phyloP scores from a whole-genome alignment of 805 yeast species.

The Yarrowia sp. region DNA sequence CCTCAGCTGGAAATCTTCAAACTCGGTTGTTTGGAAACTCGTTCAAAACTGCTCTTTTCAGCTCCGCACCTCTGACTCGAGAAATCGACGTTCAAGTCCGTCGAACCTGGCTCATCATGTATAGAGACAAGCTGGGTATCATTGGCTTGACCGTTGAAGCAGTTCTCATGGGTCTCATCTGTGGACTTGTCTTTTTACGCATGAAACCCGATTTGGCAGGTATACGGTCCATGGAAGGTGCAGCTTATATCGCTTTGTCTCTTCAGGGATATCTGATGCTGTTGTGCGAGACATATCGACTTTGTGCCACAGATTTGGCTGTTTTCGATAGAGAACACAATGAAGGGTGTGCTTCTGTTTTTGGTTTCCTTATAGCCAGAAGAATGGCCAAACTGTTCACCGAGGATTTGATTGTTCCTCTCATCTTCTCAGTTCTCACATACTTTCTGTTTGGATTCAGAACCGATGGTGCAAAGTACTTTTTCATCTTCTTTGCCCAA shows the following conservation, averaged over 20 bases:
- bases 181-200: conserved; percentile 79
- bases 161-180: conserved; percentile 61
- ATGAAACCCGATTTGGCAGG: conserved; percentile 65
- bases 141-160: conserved; percentile 57
- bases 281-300: conserved; percentile 64
- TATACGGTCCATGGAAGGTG: conserved; percentile 63
- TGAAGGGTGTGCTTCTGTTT: conserved; percentile 69
- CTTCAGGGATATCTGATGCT: conserved; percentile 63
- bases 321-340: conserved; percentile 71
- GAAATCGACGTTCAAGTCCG: conserved; percentile 56
- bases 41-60: conserved; percentile 39
- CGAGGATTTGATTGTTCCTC: conserved; percentile 71
- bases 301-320: conserved; percentile 62
- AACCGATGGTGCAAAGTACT: conserved; percentile 54
- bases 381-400: conserved; percentile 67
- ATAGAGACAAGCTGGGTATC: conserved; percentile 61
- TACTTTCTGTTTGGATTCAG: conserved; percentile 82
- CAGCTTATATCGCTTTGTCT: conserved; percentile 61
- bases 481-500: conserved; percentile 68
- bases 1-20: conserved; percentile 39
- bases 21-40: conserved; percentile 38
- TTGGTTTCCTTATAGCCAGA: conserved; percentile 72
- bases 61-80: conserved; percentile 54
- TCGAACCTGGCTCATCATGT: conserved; percentile 57
- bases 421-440: conserved; percentile 64